These are phyloP conservation scores for Ascocoryne sarcoides DNA, from an alignment of 2,329 filamentous ascomycete genomes.

Conservation along the genomic window DNA sequence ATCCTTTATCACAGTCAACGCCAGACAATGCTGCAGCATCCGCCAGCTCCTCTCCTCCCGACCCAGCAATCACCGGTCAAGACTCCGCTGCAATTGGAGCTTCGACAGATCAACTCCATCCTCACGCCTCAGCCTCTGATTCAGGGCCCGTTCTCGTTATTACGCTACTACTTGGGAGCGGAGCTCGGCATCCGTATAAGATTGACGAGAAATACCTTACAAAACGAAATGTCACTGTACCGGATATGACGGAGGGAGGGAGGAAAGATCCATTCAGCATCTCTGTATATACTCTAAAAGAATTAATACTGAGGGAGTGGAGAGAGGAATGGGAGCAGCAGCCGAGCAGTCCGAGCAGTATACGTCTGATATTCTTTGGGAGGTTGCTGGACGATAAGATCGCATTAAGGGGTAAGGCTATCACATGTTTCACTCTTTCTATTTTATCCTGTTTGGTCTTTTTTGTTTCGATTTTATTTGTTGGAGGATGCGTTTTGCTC, in stretches of 20 bases:
- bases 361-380: conserved; percentile 86
- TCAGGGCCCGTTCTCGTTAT: conserved; percentile 54
- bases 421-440: neutral
- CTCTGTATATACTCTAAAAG: conserved; percentile 88
- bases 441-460: too few relatives aligned
- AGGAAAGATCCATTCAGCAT: conserved; percentile 75
- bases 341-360: conserved; percentile 78
- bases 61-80: conserved; percentile 11
- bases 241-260: conserved; percentile 51
- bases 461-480: too few relatives aligned
- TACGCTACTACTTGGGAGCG: conserved; percentile 73
- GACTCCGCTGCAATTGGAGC: conserved; percentile 23
- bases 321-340: conserved; percentile 82
- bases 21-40: neutral
- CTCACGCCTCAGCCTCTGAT: conserved; percentile 10
- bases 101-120: conserved; percentile 11
- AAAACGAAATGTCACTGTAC: conserved; percentile 70
- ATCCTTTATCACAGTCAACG: neutral
- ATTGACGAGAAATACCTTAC: conserved; percentile 80
- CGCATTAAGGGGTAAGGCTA: conserved; percentile 64
- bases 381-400: conserved; percentile 86
- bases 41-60: neutral
- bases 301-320: conserved; percentile 91
- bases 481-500: too few relatives aligned
- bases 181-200: conserved; percentile 79